Evolutionary conservation across 352 stramenopile genomes (phyloP), one percentile per base, ranked within the genome.

Genomic region (Globisporangium lucens): DNA sequence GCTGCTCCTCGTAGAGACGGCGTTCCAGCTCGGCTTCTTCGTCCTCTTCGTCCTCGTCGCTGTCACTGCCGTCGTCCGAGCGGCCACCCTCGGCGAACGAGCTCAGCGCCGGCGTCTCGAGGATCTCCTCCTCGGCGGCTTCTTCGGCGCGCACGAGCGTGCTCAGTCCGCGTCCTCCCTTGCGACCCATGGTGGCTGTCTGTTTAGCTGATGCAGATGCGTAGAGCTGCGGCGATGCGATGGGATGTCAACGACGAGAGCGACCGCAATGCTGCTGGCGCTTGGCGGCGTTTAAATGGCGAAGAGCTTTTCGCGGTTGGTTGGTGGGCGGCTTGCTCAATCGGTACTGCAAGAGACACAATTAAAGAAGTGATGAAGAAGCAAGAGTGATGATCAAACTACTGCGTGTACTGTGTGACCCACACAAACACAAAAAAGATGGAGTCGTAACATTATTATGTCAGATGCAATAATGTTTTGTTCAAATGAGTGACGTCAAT

Each of bases 41-140:
- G 53, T 89, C 82, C 3, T 81, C 83, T 9, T 84, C 82, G 36
- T 81, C 72, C 5, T 89, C 75, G 30, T 74, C 74, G 43, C 73
- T 74, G 55, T 63, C 67, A 43, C 72, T 73, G n/a, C 76, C 76
- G 58, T 61, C 69, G 63, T 57, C 43, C 15, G 59, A 55, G 17
- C 67, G 66, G 8, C 56, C 72, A 29, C 29, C 63, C 5, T 63
- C 61, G 0, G 61, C 75, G 7, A 87, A 75, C 52, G 77, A 80
- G 52, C 82, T 91, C 27, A 95, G 75, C 17, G 84, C 85, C 17
- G 87, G 85, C 68, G 87, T 92, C 76, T 93, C 83, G 22, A 95
- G 82, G 61, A 95, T 93, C 66, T 95, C 87, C 60, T 90, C 80
- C 67, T 95, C 87, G 0, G 83, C 82, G 2, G 85, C 85, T 57